A percentile compares a stretch with the other conserved stretches of the same genome.
Evolutionary conservation across 2,329 filamentous ascomycete genomes (phyloP).

Genomic region (Rhinocladiella similis): DNA sequence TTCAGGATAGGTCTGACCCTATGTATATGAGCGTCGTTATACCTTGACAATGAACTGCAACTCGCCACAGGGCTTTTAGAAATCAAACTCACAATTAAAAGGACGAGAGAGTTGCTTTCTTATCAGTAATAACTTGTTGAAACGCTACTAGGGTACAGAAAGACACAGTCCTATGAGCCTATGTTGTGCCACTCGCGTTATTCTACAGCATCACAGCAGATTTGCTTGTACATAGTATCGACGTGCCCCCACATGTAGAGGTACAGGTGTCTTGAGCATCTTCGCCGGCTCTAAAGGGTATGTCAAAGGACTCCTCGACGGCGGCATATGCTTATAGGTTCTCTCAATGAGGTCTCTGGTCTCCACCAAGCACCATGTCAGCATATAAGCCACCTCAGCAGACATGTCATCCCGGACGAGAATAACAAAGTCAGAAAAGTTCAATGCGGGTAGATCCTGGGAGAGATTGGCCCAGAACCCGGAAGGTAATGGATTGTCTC

Average conservation of each 20-base stretch:
- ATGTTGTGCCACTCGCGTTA: too few relatives aligned
- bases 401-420: conserved; percentile 18
- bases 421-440: conserved; percentile 19
- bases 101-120: too few relatives aligned
- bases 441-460: conserved; percentile 10
- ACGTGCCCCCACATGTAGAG: conserved; percentile 10
- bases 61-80: too few relatives aligned
- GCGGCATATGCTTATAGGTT: conserved; percentile 14
- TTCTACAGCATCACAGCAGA: too few relatives aligned
- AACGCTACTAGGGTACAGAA: too few relatives aligned
- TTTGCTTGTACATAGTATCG: conserved; percentile 6
- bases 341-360: conserved; percentile 14
- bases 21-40: too few relatives aligned
- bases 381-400: conserved; percentile 12
- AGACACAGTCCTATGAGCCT: too few relatives aligned
- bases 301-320: conserved; percentile 11
- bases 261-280: conserved; percentile 11
- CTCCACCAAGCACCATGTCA: conserved; percentile 18
- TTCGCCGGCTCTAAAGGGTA: conserved; percentile 16
- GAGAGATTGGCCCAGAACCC: conserved; percentile 14
- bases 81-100: too few relatives aligned
- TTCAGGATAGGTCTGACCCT: too few relatives aligned
- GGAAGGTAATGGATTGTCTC: conserved; percentile 8
- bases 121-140: too few relatives aligned
- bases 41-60: too few relatives aligned